Base-by-base conservation (phyloP, 1,284 basidiomycete genomes). In the Heterobasidion occidentale region DNA sequence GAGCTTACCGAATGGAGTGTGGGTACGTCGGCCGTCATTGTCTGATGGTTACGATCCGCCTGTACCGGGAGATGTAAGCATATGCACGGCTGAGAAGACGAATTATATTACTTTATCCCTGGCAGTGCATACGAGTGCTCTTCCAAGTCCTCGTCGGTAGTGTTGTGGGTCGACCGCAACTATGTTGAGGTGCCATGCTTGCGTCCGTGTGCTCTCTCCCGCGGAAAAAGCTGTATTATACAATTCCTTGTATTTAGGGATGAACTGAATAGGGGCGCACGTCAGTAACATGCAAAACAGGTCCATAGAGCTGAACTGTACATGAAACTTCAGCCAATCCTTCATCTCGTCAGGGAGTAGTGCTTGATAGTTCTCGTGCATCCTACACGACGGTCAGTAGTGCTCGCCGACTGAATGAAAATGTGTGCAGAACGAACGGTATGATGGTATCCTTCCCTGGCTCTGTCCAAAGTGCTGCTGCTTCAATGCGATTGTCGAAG, bases 171-270 rank as follows among this genome's bases (percentile, higher is more conserved):
- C 46, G 2, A 58, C 56, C 9, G 53, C 49, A 17, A 58, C 51
- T 9, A 51, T 14, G n/a, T 54, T 46, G 36, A 58, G 53, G 49
- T 58, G 56, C 56, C 56, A 58, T 3, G 56, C 52, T 9, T 55
- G 47, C 8, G 36, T 42, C 9, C 56, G 52, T 12, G 35, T 45
- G 34, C 33, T 46, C 36, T 19, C 19, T 27, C 56, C 53, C 11
- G 15, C 36, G 2, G 56, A 38, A 33, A 54, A 58, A 8, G 53
- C 36, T n/a, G 27, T 33, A 15, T 27, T 42, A 15, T 58, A 58
- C 19, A 58, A 51, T 44, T 58, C 48, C 7, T 58, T n/a, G 48
- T 58, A 58, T 44, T 58, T 54, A 17, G 53, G 56, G 27, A 14
- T 19, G 48, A 58, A 51, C 56, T 58, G 33, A 20, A 19, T 9